Base-by-base conservation (phyloP, 768 basidiomycete species). In the Daedaleopsis nitida region DNA sequence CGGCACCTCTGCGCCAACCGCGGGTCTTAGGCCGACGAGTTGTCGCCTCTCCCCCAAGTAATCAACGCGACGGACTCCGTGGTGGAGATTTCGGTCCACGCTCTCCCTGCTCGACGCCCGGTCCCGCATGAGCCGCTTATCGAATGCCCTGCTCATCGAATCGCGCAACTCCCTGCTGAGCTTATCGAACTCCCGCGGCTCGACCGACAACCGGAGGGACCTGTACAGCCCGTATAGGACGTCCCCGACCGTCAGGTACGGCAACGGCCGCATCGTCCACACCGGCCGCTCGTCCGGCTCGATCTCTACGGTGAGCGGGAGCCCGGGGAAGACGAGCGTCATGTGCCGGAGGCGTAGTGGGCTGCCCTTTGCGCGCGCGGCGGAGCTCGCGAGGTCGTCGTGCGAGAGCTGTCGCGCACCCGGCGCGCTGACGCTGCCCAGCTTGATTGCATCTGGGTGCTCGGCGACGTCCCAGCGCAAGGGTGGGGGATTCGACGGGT, bases 161-260 rank as follows among this genome's bases (percentile, higher is more conserved):
- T 62, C 56, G 17, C 61, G 61, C 27, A 11, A 37, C 5, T 10
- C n/a, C 1, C 21, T n/a, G 27, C 52, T 51, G 52, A 78, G 69
- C 3, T 65, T 53, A 32, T 71, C 62, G 69, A 77, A 83, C 70
- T 86, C 85, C 17, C 56, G 58, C 0, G 68, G 59, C 10, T 74
- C 75, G 1, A 81, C 79, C 0, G 74, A 70, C 9, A 68, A 62
- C n/a, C 82, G 80, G 23, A 86, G 75, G 53, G 71, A 70, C 53
- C 67, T 67, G 69, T 83, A 81, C 14, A 86, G 63, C 0, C 74
- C 74, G 21, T 76, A 66, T 21, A 86, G 70, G 13, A 86, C 79
- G 68, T 86, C 86, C 10, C 71, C 72, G 60, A 86, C 78, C 11
- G 78, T 76, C 24, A 80, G 68, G 59, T 52, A 73, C 16, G 64